Percentiles rank a stretch among this genome's conserved stretches.
These are phyloP conservation scores for Elaeis oleifera DNA, from an alignment of 202 grass and related monocot species.

Conservation along the genomic window DNA sequence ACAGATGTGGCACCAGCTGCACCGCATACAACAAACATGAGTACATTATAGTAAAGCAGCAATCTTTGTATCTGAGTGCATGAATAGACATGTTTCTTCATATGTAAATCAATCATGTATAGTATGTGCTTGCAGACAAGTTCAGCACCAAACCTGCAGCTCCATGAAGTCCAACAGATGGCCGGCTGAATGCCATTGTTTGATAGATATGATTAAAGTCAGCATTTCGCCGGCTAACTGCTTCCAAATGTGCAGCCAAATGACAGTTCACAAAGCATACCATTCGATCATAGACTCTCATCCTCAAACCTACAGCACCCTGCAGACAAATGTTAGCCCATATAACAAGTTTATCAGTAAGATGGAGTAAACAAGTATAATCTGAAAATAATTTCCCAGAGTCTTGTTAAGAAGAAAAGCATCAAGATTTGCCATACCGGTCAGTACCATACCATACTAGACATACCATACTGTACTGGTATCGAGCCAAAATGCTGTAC, in stretches of 20 bases:
- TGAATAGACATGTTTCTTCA: no score
- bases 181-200: constrained; percentile 86
- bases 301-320: constrained; percentile 98
- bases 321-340: constrained; percentile 24
- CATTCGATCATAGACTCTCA: constrained; percentile 84
- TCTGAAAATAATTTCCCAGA: no score
- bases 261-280: constrained; percentile 97
- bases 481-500: no score
- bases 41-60: no score
- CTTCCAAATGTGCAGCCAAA: constrained; percentile 98
- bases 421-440: no score
- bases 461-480: no score
- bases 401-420: no score
- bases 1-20: constrained; percentile 93
- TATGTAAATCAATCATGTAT: background rate
- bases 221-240: constrained; percentile 81
- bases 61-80: no score
- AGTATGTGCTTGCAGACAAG: background rate
- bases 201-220: constrained; percentile 95
- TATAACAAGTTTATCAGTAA: background rate
- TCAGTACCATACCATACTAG: no score
- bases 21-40: constrained; percentile 12
- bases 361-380: background rate
- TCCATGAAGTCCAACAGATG: constrained; percentile 56
- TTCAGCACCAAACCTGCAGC: constrained; percentile 46